Evolutionary conservation across 306 rosid genomes (phyloP), one percentile per base, ranked within the genome.

Genomic region (Carpinus fangiana): DNA sequence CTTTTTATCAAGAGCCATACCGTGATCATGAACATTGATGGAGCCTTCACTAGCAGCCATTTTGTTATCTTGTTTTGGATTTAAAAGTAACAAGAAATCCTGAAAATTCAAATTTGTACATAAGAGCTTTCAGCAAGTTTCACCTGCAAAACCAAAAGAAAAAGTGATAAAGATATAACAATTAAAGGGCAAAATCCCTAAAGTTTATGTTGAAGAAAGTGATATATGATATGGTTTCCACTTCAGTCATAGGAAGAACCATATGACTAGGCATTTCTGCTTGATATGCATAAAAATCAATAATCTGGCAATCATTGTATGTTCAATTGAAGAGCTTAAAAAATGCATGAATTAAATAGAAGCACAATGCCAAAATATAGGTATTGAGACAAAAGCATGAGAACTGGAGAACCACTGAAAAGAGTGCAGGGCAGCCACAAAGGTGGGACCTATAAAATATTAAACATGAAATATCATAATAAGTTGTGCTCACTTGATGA

Each of bases 21-120:
- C 55, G 26, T 70, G 81, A 56, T 78, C 68, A 70, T 28, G 50
- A 56, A 70, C 60, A 72, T 66, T 66, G 47, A 17, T 66, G 50
- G 21, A 18, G 26, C 50, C 48, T 9, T 66, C 71, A 7, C 23
- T 17, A 38, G 48, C 48, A 66, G 23, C 71, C 71, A 66, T 66
- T 36, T 66, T 38, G 47, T 66, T 66, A 14, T 38, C 26, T 34
- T 66, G 68, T 61, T 26, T 61, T 61, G 41, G 14, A 26, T 61
- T 61, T 61, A 13, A 61, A 61, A 61, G 8, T 23, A 61, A 12
- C 43, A 61, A 28, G 41, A 26, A 5, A 13, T 14, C n/a, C 43
- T 28, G 68, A 28, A 11, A 61, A 61, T 61, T 60, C 68, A 1
- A 12, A 28, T 61, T 36, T 28, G 71, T 66, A 36, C 50, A 38